A percentile compares a stretch with the other conserved stretches of the same genome.
phyloP scores from a whole-genome alignment of 2,329 filamentous ascomycete genomes.

The Trichoderma sp. region DNA sequence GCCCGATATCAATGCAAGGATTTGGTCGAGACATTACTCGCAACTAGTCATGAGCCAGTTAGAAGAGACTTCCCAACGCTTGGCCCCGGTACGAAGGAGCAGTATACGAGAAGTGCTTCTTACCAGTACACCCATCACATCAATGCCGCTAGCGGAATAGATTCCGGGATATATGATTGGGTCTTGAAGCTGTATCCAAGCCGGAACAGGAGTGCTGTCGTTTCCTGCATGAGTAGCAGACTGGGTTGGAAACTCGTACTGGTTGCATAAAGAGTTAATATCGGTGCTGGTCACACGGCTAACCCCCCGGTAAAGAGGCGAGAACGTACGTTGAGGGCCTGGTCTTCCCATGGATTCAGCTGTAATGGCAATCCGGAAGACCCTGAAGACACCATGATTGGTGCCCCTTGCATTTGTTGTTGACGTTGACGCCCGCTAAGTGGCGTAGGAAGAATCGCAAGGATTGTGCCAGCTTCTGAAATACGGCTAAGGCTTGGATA shows the following conservation, averaged over 20 bases:
- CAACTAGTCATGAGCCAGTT: slow-evolving; percentile 35
- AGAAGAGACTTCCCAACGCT: neutral
- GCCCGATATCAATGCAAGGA: slow-evolving; percentile 74
- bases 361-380: slow-evolving; percentile 16
- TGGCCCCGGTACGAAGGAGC: neutral
- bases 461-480: neutral
- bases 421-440: neutral
- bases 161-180: slow-evolving; percentile 55
- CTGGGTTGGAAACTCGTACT: slow-evolving; percentile 25
- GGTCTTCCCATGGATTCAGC: slow-evolving; percentile 38
- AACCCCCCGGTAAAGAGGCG: neutral
- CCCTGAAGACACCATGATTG: slow-evolving; percentile 6
- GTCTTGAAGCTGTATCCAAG: slow-evolving; percentile 38
- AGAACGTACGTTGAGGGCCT: slow-evolving; percentile 36
- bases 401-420: neutral
- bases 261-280: neutral
- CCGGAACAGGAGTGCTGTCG: neutral
- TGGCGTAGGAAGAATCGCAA: neutral
- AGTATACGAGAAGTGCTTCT: slow-evolving; percentile 25
- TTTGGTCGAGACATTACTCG: slow-evolving; percentile 68
- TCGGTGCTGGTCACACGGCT: neutral
- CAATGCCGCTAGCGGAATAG: slow-evolving; percentile 54
- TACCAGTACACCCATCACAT: slow-evolving; percentile 57
- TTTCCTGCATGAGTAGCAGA: neutral
- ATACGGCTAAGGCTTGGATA: neutral